A percentile compares a stretch with the other conserved stretches of the same genome.
Conservation (phyloP, 2,329 filamentous ascomycete species). For the Colletotrichum aenigma region DNA sequence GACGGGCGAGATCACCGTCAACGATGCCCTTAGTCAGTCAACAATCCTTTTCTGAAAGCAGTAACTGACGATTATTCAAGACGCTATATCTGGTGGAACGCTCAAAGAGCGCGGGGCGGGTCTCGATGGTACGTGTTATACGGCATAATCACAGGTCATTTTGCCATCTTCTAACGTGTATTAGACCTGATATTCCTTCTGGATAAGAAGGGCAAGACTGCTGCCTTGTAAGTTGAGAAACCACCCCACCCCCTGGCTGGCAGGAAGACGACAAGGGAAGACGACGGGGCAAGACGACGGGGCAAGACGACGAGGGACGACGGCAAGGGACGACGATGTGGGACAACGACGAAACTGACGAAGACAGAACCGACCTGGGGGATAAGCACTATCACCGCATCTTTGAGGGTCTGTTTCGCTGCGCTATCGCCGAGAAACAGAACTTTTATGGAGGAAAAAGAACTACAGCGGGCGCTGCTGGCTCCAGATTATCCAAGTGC, state of each 20-base stretch:
- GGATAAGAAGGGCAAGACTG: constrained; percentile 35
- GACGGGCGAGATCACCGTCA: constrained; percentile 13
- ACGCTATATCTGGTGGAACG: constrained; percentile 28
- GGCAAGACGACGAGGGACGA: neutral
- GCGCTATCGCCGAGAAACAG: constrained; percentile 70
- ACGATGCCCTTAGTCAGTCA: constrained; percentile 15
- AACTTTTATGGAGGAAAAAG: constrained; percentile 61
- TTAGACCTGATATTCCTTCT: constrained; percentile 42
- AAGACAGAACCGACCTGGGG: constrained; percentile 49
- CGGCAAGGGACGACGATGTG: neutral
- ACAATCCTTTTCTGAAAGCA: neutral
- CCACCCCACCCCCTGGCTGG: neutral
- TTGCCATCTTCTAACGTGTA: neutral
- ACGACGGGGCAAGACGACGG: neutral
- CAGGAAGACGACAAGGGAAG: neutral
- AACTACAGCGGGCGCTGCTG: constrained; percentile 52
- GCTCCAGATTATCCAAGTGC: constrained; percentile 67
- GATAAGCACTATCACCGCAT: constrained; percentile 84
- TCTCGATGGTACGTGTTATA: constrained; percentile 40
- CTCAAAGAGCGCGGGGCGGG: constrained; percentile 43
- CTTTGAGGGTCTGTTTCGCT: constrained; percentile 80
- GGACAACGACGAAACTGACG: neutral
- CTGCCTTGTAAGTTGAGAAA: constrained; percentile 36
- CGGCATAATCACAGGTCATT: neutral
- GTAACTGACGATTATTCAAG: constrained; percentile 23